Evolutionary conservation across 768 basidiomycete genomes (phyloP), one percentile per base, ranked within the genome.

Genomic region (Mycena sanguinolenta): DNA sequence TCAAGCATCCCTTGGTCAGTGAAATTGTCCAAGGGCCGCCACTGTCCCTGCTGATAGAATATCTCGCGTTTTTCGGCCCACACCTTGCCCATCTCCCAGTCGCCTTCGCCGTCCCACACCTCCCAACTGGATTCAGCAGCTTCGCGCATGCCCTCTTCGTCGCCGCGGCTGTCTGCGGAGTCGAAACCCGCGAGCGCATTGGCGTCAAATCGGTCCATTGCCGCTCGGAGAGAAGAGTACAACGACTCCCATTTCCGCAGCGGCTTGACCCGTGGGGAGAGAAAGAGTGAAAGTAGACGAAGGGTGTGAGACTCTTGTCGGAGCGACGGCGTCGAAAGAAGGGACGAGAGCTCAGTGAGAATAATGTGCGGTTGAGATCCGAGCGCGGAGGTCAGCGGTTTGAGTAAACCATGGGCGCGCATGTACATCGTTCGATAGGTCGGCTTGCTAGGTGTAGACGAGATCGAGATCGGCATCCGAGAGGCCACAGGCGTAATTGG

Each of bases 61-160:
- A 98, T 91, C 79, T 97, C 96, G 53, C 93, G 84, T 83, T 97
- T 97, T 81, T 99, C 97, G 1, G 94, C 91, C 95, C 97, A 99
- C 21, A 97, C 92, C 73, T 95, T 92, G 0, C 95, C 95, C 85
- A 98, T 90, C 80, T 97, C 97, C 95, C 95, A 97, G 66, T 95
- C 93, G 14, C 79, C 84, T 38, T 75, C 79, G 55, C 83, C 80
- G 64, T 87, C 86, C 88, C 92, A 93, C 0, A 98, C 89, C 71
- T 92, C 89, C 96, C 96, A 98, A 75, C 94, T 92, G 0, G 94
- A 89, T 64, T 89, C 89, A 7, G 96, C 95, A 0, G 91, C 92
- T 63, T 93, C 90, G 61, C 86, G 84, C 97, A 99, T 98, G 16
- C 82, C 87, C 1, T 70, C 77, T 75, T 97, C 95, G 71, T 97